phyloP scores from a whole-genome alignment of 2,329 filamentous ascomycete genomes.

The Colletotrichum acutatum region DNA sequence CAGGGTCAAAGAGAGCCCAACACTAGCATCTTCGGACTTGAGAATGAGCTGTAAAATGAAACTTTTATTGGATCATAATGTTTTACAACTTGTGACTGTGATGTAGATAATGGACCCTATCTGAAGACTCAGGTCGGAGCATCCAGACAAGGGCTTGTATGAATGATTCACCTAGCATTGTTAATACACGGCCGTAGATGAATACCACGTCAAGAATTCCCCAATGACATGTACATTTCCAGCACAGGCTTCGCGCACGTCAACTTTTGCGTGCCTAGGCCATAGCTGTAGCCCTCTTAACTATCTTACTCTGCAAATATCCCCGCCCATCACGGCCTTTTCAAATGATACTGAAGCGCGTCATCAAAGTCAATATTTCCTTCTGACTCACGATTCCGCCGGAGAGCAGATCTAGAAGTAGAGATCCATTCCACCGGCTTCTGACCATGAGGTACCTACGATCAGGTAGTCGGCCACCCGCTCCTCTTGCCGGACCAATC shows the following conservation, averaged over 20 bases:
- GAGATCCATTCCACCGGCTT: neutral
- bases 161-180: neutral
- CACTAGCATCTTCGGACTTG: constrained; percentile 20
- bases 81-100: neutral
- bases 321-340: too few relatives aligned
- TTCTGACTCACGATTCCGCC: neutral
- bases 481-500: neutral
- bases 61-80: constrained; percentile 4
- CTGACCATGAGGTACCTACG: neutral
- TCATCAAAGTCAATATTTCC: neutral
- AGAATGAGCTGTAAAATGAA: constrained; percentile 27
- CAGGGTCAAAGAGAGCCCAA: constrained; percentile 16
- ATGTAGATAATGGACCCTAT: neutral
- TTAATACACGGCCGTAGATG: too few relatives aligned
- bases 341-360: too few relatives aligned
- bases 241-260: too few relatives aligned
- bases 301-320: too few relatives aligned
- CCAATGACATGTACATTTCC: too few relatives aligned
- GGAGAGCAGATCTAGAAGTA: neutral
- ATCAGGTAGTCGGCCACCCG: neutral
- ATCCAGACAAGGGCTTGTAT: constrained; percentile 6
- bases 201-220: too few relatives aligned
- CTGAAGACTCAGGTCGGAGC: neutral
- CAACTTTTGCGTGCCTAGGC: too few relatives aligned
- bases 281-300: too few relatives aligned